A percentile compares a stretch with the other conserved stretches of the same genome.
Conservation (phyloP, 345 rosid species). For the Bruguiera gymnorhiza region DNA sequence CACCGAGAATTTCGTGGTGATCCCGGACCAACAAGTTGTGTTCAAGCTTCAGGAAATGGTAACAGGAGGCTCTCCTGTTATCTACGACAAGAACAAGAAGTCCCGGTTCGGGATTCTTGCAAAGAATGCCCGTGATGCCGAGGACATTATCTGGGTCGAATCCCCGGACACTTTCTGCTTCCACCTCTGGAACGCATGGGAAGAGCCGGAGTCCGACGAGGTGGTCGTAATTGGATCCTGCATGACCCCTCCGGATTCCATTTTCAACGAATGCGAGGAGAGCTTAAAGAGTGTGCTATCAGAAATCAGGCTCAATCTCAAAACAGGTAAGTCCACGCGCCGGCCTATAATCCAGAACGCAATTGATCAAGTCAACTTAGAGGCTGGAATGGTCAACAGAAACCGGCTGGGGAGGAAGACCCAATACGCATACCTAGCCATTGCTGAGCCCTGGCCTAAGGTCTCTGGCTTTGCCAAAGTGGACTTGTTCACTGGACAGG, state of each 20-base stretch:
- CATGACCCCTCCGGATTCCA: conserved; percentile 86
- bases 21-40: conserved; percentile 88
- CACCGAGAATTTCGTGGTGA: conserved; percentile 68
- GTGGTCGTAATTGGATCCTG: conserved; percentile 84
- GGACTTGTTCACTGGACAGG: conserved; percentile 56
- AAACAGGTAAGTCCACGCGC: conserved; percentile 62
- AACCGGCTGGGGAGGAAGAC: conserved; percentile 74
- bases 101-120: conserved; percentile 70
- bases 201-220: conserved; percentile 76
- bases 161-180: conserved; percentile 85
- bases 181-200: conserved; percentile 97
- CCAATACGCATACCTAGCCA: conserved; percentile 59
- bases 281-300: conserved; percentile 63
- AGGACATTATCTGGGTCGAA: conserved; percentile 58
- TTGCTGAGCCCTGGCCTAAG: conserved; percentile 91
- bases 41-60: conserved; percentile 77
- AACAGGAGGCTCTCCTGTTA: conserved; percentile 80
- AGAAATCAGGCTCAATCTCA: conserved; percentile 65
- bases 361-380: conserved; percentile 59
- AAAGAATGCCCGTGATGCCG: conserved; percentile 50
- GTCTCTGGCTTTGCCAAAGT: conserved; percentile 85
- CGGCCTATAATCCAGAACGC: conserved; percentile 46
- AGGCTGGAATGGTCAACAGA: conserved; percentile 88
- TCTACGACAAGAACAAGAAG: conserved; percentile 67
- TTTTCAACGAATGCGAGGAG: conserved; percentile 82